Conservation (phyloP, 2,329 filamentous ascomycete species). For the Sarocladiaceae sp. region DNA sequence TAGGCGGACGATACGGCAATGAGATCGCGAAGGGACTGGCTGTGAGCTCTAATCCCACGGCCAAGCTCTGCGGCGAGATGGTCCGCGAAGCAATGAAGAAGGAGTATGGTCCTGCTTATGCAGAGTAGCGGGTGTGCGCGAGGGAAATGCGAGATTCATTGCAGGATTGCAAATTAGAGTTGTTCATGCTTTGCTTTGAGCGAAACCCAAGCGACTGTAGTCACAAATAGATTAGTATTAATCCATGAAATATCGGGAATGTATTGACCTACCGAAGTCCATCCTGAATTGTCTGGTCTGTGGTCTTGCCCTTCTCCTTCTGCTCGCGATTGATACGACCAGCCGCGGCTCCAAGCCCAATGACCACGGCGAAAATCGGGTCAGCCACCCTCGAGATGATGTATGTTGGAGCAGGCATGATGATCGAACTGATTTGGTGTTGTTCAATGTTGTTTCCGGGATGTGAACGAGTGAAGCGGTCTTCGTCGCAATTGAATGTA, state of each 20-base stretch:
- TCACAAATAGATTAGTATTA: not conserved
- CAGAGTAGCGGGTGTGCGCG: too few species aligned
- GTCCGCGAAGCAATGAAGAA: constrained; percentile 67
- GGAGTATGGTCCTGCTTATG: constrained; percentile 55
- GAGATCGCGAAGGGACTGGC: constrained; percentile 61
- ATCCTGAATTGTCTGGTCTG: constrained; percentile 44
- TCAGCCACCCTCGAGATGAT: constrained; percentile 57
- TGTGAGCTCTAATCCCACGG: constrained; percentile 63
- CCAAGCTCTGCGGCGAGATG: constrained; percentile 66
- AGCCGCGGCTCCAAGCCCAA: constrained; percentile 51
- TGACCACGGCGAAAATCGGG: constrained; percentile 54
- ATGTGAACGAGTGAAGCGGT: too few species aligned
- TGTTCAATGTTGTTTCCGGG: not conserved
- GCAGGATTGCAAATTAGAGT: too few species aligned
- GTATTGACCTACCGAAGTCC: constrained; percentile 34
- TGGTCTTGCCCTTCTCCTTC: constrained; percentile 51
- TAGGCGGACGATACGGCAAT: constrained; percentile 62
- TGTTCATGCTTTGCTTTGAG: constrained; percentile 13
- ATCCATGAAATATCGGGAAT: not conserved
- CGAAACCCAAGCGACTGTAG: constrained; percentile 24
- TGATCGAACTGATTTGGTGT: constrained; percentile 6
- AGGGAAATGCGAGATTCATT: too few species aligned
- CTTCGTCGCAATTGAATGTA: too few species aligned
- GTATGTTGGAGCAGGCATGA: constrained; percentile 52
- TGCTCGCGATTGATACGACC: constrained; percentile 58